These are phyloP conservation scores for Pigoraptor vietnamica DNA, from an alignment of 78 protist species.

Conservation along the genomic window DNA sequence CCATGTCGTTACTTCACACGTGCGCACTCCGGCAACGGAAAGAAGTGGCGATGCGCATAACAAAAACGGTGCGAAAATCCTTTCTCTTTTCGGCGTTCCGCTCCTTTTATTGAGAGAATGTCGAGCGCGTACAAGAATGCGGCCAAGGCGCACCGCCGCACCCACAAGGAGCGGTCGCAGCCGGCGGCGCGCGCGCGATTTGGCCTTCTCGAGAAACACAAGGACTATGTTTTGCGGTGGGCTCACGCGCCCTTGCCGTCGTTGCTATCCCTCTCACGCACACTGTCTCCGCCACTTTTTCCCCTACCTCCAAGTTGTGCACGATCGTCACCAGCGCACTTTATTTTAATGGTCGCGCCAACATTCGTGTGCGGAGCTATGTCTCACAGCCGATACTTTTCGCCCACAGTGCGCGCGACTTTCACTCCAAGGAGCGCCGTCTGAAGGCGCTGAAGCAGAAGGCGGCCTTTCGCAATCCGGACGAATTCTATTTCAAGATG, in stretches of 20 bases:
- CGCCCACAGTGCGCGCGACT: no score
- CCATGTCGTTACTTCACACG: no score
- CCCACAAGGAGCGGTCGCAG: neutral
- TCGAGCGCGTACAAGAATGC: constrained; percentile 1
- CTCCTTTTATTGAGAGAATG: no score
- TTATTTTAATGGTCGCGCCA: no score
- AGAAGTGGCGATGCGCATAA: no score
- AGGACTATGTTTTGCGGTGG: neutral
- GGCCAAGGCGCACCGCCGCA: neutral
- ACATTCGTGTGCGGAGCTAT: no score
- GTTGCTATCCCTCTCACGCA: neutral
- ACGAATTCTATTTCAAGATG: constrained; percentile 1
- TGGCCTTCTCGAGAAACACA: neutral
- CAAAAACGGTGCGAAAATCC: no score
- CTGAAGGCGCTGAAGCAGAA: constrained; percentile 11
- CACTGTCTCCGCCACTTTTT: neutral
- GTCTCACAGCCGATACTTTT: no score
- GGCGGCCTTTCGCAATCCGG: neutral
- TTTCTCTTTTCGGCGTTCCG: no score
- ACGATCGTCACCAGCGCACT: no score
- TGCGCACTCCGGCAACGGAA: no score
- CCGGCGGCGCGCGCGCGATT: neutral
- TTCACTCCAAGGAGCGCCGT: neutral
- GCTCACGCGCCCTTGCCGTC: neutral
- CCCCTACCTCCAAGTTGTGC: neutral